Percentiles rank a stretch among this genome's conserved stretches.
Conservation (phyloP, 139 green algal genomes). For the Haematococcus sp. region DNA sequence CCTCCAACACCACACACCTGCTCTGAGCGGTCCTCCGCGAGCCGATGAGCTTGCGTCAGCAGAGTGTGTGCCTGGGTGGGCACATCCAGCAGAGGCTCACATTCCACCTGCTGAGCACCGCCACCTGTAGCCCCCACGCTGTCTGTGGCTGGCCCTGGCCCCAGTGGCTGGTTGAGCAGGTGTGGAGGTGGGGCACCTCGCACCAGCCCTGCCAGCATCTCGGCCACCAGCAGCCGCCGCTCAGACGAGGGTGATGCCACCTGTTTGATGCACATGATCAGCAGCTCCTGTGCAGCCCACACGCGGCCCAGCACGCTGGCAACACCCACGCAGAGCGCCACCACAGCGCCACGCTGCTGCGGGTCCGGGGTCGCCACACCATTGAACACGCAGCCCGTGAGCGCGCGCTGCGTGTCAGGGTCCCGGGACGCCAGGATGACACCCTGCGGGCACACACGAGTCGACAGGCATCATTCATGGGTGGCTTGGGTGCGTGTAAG, state of each 20-base stretch:
- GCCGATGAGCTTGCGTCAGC: constrained; percentile 28
- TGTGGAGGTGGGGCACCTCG: no score
- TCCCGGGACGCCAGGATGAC: constrained; percentile 13
- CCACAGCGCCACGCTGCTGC: constrained; percentile 14
- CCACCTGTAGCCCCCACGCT: no score
- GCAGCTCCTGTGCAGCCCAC: constrained; percentile 31
- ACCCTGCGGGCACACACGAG: constrained; percentile 13
- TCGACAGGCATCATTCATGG: no score
- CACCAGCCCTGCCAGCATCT: constrained; percentile 20
- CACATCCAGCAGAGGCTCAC: constrained; percentile 14
- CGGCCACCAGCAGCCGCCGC: constrained; percentile 24
- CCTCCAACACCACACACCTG: no score
- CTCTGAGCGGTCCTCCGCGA: constrained; percentile 34
- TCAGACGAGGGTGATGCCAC: constrained; percentile 29
- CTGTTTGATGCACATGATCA: constrained; percentile 29
- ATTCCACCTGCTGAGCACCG: not conserved
- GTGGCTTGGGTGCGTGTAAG: not conserved
- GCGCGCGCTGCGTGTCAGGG: constrained; percentile 4
- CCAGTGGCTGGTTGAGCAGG: no score
- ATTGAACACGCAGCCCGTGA: constrained; percentile 26
- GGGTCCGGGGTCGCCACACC: constrained; percentile 23
- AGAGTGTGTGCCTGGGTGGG: constrained; percentile 20
- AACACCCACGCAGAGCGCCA: constrained; percentile 11
- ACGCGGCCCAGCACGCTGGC: constrained; percentile 19
- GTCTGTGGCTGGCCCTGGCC: no score